Evolutionary conservation across 1,284 basidiomycete species (phyloP).

Genomic region (Marasmius tenuissimus): DNA sequence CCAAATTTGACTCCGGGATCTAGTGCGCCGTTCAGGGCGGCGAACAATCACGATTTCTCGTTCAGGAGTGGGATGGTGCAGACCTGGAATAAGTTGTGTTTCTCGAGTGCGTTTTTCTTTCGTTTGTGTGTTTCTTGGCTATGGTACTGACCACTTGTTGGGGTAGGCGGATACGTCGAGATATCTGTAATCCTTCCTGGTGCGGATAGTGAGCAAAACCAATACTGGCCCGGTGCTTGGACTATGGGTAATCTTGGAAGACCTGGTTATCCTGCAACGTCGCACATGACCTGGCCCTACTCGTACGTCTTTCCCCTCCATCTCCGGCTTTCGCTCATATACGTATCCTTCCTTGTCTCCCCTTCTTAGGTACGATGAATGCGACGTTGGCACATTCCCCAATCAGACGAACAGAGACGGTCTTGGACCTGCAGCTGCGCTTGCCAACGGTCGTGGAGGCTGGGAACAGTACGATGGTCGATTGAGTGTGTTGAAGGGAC

Average conservation of each 20-base stretch:
- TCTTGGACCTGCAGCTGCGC: constrained; percentile 50
- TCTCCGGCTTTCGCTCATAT: too few relatives aligned
- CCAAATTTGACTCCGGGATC: constrained; percentile 25
- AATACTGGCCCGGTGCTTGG: constrained; percentile 70
- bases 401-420: constrained; percentile 63
- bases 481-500: constrained; percentile 69
- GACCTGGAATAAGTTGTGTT: constrained; percentile 88
- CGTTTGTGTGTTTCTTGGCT: too few relatives aligned
- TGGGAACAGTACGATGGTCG: constrained; percentile 45
- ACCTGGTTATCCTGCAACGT: constrained; percentile 77
- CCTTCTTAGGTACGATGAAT: constrained; percentile 68
- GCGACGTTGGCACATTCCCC: constrained; percentile 78
- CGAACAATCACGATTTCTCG: constrained; percentile 58
- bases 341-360: not conserved
- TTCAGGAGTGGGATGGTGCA: constrained; percentile 72
- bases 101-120: constrained; percentile 39
- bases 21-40: constrained; percentile 42
- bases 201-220: constrained; percentile 40
- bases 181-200: constrained; percentile 20
- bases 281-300: constrained; percentile 81
- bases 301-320: too few relatives aligned
- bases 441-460: constrained; percentile 44
- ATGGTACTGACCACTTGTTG: too few relatives aligned
- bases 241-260: constrained; percentile 91
- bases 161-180: not conserved